phyloP scores from a whole-genome alignment of 495 filamentous ascomycete species.

The Polyplosphaeria fusca region DNA sequence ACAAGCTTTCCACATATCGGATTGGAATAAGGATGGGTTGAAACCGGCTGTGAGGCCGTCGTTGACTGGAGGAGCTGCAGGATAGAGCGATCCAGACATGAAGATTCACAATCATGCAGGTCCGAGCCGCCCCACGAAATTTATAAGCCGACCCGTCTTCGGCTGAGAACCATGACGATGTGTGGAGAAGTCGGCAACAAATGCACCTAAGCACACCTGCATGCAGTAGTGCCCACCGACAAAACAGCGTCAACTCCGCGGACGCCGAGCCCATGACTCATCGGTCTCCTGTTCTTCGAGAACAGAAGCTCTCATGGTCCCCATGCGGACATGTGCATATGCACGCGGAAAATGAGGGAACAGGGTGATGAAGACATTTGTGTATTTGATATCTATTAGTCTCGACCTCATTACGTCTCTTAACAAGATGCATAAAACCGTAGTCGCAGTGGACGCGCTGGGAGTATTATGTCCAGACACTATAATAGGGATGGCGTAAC shows the following conservation, averaged over 20 bases:
- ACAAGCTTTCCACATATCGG: too few species aligned
- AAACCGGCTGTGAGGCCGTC: too few species aligned
- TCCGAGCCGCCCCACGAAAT: not conserved
- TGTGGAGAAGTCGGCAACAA: not conserved
- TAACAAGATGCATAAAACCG: conserved; percentile 5
- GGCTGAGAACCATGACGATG: conserved; percentile 3
- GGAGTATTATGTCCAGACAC: conserved; percentile 22
- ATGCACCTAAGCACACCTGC: too few species aligned
- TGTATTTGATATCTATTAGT: conserved; percentile 4
- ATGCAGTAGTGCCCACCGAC: too few species aligned
- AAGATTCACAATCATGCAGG: not conserved
- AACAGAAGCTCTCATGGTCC: not conserved
- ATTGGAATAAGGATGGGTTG: too few species aligned
- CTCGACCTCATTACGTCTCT: conserved; percentile 12
- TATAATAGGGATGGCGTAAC: not conserved
- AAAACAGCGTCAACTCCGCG: not conserved
- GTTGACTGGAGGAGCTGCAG: too few species aligned
- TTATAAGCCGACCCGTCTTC: not conserved
- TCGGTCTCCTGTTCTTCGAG: not conserved
- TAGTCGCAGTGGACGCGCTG: not conserved
- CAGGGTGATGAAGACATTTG: not conserved
- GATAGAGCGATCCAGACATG: too few species aligned
- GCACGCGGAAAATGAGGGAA: not conserved
- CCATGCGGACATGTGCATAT: not conserved
- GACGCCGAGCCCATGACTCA: too few species aligned